Evolutionary conservation across 495 filamentous ascomycete species (phyloP), one percentile per base, ranked within the genome.

Genomic region (Physcia stellaris): DNA sequence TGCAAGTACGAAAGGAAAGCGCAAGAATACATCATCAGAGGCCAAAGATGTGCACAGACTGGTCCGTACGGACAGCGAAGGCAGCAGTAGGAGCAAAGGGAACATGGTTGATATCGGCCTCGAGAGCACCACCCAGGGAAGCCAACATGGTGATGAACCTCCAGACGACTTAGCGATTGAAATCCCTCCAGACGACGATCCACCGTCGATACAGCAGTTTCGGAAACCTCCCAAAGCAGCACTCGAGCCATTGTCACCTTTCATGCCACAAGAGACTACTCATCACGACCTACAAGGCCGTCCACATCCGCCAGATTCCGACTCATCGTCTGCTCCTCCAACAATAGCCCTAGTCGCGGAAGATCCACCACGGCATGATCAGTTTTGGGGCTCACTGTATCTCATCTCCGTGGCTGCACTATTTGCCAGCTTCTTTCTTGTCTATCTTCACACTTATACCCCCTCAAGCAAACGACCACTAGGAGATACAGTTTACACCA

Each of bases 401-500:
- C 57, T 93, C 42, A 87, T 96, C 55, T 79, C 72, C 22, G 60
- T 90, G 38, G 84, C 83, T 27, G 76, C 80, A 17, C 59, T 96
- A 26, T 75, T 96, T 50, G 77, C 87, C 13, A 87, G 83, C 11
- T 86, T 87, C 41, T 73, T 94, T 38, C 68, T 98, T 11, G 77
- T 94, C 34, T 86, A 79, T 51, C 67, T 98, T 9, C 86, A 96
- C 53, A 96, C 88, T 1, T 75, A 78, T 6, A 52, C 72, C 1
- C 80, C 82, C 1, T 59, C 63, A 9, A 57, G 63, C 46, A 80
- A 77, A 48, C 65, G 68, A 29, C 77, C 71, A 32, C 65, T 83
- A 50, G 83, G 84, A 13, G 90, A 98, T 55, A 94, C 92, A 7
- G 84, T 98, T 37, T 96, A 98, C 59, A 81, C 77, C 18, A 88